Evolutionary conservation across 352 stramenopile genomes (phyloP), one percentile per base, ranked within the genome.

Genomic region (Phytophthora quininea): DNA sequence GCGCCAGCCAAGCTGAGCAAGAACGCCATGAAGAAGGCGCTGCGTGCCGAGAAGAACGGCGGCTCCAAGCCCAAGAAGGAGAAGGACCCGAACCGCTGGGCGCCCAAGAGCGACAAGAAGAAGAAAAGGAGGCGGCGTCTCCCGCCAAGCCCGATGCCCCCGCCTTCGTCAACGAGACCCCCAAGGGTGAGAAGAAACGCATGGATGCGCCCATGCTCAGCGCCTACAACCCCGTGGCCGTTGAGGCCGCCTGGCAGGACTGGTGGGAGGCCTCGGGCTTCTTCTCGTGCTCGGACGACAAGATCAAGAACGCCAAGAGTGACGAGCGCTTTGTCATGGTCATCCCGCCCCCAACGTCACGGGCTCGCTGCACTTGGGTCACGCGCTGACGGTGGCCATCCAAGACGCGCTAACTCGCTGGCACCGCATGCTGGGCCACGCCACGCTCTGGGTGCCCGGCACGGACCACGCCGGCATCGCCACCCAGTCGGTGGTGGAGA

Each of bases 381-480:
- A 99, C 73, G 98, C 98, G 29, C 97, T 99, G 53, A 99, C 98
- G 37, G 95, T 99, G 11, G 93, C 98, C 37, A 91, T 99, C 65
- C 90, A 98, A 88, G 98, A 99, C 83, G 91, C 98, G 32, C 80
- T 99, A 53, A 95, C 97, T 30, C 87, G 98, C 37, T 99, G 98
- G 90, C 95, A 99, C 86, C 92, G 97, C 31, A 99, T 99, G 98
- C 84, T 97, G 24, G 98, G 98, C 19, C 87, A 98, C 62, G 93
- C 96, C 32, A 98, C 98, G n/a, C 75, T 99, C 9, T 99, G 97
- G 97, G 86, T 99, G 24, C 98, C 98, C 0, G 98, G 97, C 68
- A 96, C 90, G 49, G 98, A 99, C 75, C 98, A 99, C 84, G 98
- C 98, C 0, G 98, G 98, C 35, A 99, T 99, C 62, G 97, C 98